Base-by-base conservation (phyloP, 257 asterid genomes). In the Ocimum tenuiflorum region DNA sequence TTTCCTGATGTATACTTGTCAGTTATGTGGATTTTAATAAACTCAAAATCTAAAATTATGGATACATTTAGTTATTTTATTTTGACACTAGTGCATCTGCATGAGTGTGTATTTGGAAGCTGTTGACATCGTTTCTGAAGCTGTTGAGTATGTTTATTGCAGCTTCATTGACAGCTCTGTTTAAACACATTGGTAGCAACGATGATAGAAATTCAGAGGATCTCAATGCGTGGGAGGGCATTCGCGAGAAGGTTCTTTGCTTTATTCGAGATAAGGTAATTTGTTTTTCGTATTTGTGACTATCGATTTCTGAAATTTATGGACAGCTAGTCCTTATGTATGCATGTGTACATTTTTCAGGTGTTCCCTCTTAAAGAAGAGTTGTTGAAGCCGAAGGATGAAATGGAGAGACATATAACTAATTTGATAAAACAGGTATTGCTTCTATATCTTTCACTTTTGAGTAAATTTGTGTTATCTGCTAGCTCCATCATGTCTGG, bases 91-190 rank as follows among this genome's bases (percentile, higher is more conserved):
- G 22, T 66, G 15, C 31, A 10, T 66, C 35, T 52, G 49, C 42
- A 13, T 60, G 46, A 58, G n/a, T n/a, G n/a, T 3, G 36, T 56
- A 65, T 43, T 35, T 63, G 62, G 59, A 74, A 49, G 36, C 36
- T 31, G 36, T 31, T 31, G 6, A 31, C 7, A 7, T 31, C 7
- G 7, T 31, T 31, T 31, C 36, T 31, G 36, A 38, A 38, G 73
- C 50, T 64, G 47, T 53, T 73, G 53, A 42, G 24, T 73, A 11
- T 68, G 24, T 71, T 71, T 81, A 51, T 42, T 80, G 84, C 91
- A 92, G 98, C 94, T 39, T 92, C 97, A 18, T 85, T 92, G 70
- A 89, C 97, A 24, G 89, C 91, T 69, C 65, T 89, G 71, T 91
- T 91, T 78, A 89, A 89, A 91, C 92, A 80, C 73, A 76, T 91